Evolutionary conservation across 345 rosid species (phyloP).

Genomic region (Eucalyptus pauciflora): DNA sequence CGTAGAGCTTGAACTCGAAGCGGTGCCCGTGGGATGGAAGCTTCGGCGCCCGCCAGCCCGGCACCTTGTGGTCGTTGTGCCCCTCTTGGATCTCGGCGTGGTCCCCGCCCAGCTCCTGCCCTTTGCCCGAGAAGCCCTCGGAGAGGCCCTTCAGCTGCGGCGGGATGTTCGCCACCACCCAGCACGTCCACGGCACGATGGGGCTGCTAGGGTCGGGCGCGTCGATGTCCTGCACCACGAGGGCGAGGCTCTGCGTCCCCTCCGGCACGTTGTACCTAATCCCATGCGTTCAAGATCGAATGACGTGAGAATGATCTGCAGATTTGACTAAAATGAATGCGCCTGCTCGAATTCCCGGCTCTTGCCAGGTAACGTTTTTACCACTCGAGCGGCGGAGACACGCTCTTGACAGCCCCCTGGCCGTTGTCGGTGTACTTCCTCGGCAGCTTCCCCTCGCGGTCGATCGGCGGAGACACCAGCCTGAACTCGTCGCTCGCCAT

Average conservation of each 20-base stretch:
- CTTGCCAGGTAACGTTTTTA: neutral
- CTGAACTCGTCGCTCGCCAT: slow-evolving; percentile 38
- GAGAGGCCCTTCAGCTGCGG: slow-evolving; percentile 53
- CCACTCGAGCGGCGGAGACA: slow-evolving; percentile 63
- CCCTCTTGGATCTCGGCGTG: slow-evolving; percentile 52
- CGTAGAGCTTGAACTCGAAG: slow-evolving; percentile 60
- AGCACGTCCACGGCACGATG: slow-evolving; percentile 65
- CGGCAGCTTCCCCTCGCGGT: slow-evolving; percentile 49
- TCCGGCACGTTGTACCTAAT: slow-evolving; percentile 73
- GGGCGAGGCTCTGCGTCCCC: slow-evolving; percentile 51
- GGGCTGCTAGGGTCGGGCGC: slow-evolving; percentile 56
- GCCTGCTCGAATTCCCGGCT: neutral
- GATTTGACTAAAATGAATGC: neutral
- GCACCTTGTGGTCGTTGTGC: slow-evolving; percentile 53
- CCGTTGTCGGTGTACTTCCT: slow-evolving; percentile 65
- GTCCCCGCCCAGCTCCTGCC: slow-evolving; percentile 23
- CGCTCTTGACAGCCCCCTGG: slow-evolving; percentile 44
- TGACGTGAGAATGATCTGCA: neutral
- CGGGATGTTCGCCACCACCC: slow-evolving; percentile 72
- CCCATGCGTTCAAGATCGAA: slow-evolving; percentile 54
- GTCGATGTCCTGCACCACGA: slow-evolving; percentile 76
- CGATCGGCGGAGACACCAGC: slow-evolving; percentile 40
- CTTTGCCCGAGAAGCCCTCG: slow-evolving; percentile 62
- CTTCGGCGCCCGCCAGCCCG: slow-evolving; percentile 69
- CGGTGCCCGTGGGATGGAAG: slow-evolving; percentile 53